phyloP scores from a whole-genome alignment of 1,284 basidiomycete species.

The Wolfiporia cocos region DNA sequence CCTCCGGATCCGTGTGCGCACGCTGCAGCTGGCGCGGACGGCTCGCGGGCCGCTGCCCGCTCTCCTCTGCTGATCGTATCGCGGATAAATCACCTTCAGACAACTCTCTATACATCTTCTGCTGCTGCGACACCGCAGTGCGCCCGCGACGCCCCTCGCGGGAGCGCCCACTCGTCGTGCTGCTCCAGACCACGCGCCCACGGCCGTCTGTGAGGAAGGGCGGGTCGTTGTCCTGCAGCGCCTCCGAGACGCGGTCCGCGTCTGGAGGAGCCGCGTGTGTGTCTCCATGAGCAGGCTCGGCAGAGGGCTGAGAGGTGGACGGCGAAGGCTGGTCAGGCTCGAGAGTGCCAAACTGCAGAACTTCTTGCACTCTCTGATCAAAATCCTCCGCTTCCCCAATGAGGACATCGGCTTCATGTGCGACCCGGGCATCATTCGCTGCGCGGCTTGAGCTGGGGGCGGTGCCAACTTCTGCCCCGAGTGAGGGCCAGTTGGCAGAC shows the following conservation, averaged over 20 bases:
- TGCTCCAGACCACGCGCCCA: constrained; percentile 54
- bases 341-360: not conserved
- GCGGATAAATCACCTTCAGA: constrained; percentile 7
- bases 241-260: not conserved
- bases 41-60: not conserved
- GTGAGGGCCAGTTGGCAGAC: too few relatives aligned
- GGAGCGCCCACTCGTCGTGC: constrained; percentile 13
- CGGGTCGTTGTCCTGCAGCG: constrained; percentile 35
- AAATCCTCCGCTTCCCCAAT: constrained; percentile 4
- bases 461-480: too few relatives aligned
- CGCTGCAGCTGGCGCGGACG: constrained; percentile 1
- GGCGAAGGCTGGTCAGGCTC: not conserved
- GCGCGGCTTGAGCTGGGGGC: too few relatives aligned
- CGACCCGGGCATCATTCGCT: not conserved
- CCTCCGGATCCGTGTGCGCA: not conserved
- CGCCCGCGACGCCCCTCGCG: constrained; percentile 16
- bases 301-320: not conserved
- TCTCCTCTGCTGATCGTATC: constrained; percentile 2
- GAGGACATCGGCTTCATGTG: constrained; percentile 2
- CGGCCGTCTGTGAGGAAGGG: constrained; percentile 54
- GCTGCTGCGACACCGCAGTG: constrained; percentile 6
- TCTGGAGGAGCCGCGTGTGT: not conserved
- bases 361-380: constrained; percentile 2
- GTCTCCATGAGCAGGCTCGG: not conserved
- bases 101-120: constrained; percentile 7